These are phyloP conservation scores for Pleurotus cornucopiae DNA, from an alignment of 768 basidiomycete genomes.

Conservation along the genomic window DNA sequence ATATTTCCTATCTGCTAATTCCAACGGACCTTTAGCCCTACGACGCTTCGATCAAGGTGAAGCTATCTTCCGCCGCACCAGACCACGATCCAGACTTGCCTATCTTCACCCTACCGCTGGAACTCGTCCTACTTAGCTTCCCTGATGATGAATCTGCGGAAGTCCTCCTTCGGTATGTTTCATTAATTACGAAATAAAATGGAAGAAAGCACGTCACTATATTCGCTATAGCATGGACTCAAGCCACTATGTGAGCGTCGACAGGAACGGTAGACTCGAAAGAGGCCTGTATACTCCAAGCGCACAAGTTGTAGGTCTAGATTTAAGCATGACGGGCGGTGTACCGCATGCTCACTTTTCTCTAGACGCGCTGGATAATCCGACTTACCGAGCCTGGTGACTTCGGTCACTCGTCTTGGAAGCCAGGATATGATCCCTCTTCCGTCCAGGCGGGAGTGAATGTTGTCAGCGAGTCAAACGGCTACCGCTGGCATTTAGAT, in stretches of 20 bases:
- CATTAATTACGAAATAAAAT: too few relatives aligned
- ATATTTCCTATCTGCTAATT: neutral
- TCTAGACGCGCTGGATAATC: constrained; percentile 1
- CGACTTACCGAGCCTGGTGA: neutral
- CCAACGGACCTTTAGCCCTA: neutral
- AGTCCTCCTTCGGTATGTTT: neutral
- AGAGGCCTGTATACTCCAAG: neutral
- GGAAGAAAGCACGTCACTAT: neutral
- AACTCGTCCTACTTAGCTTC: neutral
- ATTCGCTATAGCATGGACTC: neutral
- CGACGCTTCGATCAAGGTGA: neutral
- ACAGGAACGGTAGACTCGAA: neutral
- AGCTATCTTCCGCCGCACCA: neutral
- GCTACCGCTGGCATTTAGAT: constrained; percentile 5
- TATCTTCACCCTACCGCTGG: neutral
- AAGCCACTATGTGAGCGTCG: neutral
- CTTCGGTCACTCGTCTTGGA: neutral
- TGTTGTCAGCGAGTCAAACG: neutral
- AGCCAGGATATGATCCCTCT: neutral
- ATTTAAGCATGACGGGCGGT: neutral
- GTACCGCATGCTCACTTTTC: neutral
- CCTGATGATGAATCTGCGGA: neutral
- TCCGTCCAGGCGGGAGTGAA: neutral
- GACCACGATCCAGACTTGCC: neutral
- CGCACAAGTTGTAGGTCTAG: neutral